Conservation (phyloP, 192 early-diverging fungal genomes). For the Dispira simplex region DNA sequence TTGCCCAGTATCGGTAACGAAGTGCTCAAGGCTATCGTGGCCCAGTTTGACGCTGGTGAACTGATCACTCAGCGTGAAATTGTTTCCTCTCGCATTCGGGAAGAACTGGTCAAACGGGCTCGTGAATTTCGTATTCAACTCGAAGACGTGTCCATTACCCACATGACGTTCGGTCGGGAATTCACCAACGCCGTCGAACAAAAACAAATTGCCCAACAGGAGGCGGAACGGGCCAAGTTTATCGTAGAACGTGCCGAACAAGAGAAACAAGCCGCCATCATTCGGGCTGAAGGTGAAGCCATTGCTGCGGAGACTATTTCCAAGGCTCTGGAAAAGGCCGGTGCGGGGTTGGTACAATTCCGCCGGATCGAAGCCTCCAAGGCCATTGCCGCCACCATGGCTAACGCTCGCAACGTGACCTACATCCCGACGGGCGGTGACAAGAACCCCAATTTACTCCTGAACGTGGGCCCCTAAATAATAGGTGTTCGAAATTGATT, state of each 20-base stretch:
- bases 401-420: constrained; percentile 69
- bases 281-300: constrained; percentile 97
- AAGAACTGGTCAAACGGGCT: constrained; percentile 85
- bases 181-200: constrained; percentile 98
- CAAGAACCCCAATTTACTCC: constrained; percentile 53
- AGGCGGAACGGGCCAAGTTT: constrained; percentile 97
- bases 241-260: constrained; percentile 98
- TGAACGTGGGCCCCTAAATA: constrained; percentile 32
- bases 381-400: constrained; percentile 85
- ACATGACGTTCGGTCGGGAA: constrained; percentile 97
- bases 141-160: constrained; percentile 97
- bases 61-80: constrained; percentile 97
- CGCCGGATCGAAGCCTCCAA: constrained; percentile 94
- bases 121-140: constrained; percentile 90
- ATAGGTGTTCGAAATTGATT: not conserved
- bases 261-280: constrained; percentile 92
- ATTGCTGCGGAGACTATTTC: constrained; percentile 83
- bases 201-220: constrained; percentile 98
- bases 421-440: constrained; percentile 62
- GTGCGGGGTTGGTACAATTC: constrained; percentile 84
- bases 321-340: constrained; percentile 78
- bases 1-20: constrained; percentile 98
- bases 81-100: constrained; percentile 81
- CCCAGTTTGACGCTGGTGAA: constrained; percentile 96
- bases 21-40: constrained; percentile 94